Base-by-base conservation (phyloP, 441 rosid species). In the Euphorbia celastroides region DNA sequence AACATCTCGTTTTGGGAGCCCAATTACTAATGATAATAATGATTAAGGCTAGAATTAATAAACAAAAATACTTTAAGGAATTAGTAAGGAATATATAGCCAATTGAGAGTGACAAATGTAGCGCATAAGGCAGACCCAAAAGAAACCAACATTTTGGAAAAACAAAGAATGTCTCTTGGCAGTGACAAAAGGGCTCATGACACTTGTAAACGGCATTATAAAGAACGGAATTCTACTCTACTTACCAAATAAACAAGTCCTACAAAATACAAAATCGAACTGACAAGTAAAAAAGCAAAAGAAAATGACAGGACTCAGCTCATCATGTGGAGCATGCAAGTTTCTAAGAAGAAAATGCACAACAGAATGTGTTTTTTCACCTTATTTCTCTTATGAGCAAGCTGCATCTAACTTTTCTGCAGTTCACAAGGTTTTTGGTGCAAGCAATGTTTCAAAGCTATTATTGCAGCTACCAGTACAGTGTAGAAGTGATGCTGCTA, bases 251-350 rank as follows among this genome's bases (percentile, higher is more conserved):
- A 62, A 71, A 72, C 68, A 72, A 69, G 42, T 64, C 30, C 73
- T 23, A 70, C 66, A 41, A 50, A 55, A 41, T 50, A 55, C 36
- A 25, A 70, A 70, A 67, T 56, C 78, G 22, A 51, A 55, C 22
- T 63, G 64, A 62, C 64, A 67, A 70, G 66, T 41, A 57, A 65
- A 67, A 73, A 74, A 44, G 73, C 61, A 56, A 7, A 73, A 71
- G 85, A 79, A 38, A 81, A 93, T 93, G 98, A 82, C 83, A 81
- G 88, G 89, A 72, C 77, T 78, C 64, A 89, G 97, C 73, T 83
- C 92, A 72, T 93, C 98, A 26, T 90, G 97, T 75, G 97, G 96
- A 75, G 97, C 98, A 66, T 93, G 98, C 92, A 93, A 88, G 77
- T 93, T 90, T 79, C 80, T 93, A 42, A 86, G 98, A 80, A 90